Evolutionary conservation across 257 asterid species (phyloP), one percentile per base, ranked within the genome.

Genomic region (Petunia axillaris): DNA sequence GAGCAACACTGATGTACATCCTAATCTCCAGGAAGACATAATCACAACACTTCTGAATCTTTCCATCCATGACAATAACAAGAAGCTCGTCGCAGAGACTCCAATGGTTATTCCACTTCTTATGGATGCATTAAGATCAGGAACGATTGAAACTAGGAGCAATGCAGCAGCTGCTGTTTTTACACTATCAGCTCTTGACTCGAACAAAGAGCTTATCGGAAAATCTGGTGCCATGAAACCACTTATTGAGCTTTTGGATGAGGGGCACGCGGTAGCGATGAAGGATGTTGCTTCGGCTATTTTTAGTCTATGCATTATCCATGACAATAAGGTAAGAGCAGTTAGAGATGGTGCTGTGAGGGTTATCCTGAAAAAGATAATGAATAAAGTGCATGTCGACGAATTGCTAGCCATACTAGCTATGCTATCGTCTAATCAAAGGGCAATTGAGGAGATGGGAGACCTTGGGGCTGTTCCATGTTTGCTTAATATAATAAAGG

Each of bases 151-250:
- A 46, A 94, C 94, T 1, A 89, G 93, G 86, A 90, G 93, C 85
- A 96, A 96, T 83, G 97, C 99, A 14, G 97, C 99, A 2, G 99
- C 99, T 6, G 90, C 99, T 44, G 90, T 95, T 63, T 95, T 95
- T 86, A 91, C 98, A 4, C 77, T 95, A 55, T 88, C 95, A 0
- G 97, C 98, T n/a, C 91, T 92, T 35, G 94, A 93, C 73, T 88
- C 98, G 3, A 95, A 95, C 75, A 95, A 93, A 82, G 90, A 74
- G 4, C 87, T 93, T 4, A 91, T 95, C 0, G 99, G 99, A 11
- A 92, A 90, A 84, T 84, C 88, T 0, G 95, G 93, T 60, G 97
- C 95, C 5, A 41, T 95, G 63, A 89, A 85, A 64, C 97, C 97
- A 4, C 86, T 95, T 2, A 85, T 93, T 9, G 88, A 88, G 41